Evolutionary conservation across 2,329 filamentous ascomycete genomes (phyloP), one percentile per base, ranked within the genome.

Genomic region (Botryotinia calthae): DNA sequence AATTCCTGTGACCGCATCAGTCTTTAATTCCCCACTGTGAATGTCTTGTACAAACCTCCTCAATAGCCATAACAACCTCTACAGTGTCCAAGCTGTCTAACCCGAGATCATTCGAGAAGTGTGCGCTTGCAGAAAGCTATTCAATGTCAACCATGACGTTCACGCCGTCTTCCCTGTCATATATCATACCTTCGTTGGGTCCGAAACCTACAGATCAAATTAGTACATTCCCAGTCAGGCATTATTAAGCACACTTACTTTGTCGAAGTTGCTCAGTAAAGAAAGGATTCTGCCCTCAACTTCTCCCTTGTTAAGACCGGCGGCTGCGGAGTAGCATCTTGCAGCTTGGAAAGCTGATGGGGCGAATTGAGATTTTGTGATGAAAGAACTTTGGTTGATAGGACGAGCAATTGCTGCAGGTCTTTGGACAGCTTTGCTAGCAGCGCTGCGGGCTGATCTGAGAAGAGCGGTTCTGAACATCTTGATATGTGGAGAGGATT

Each of bases 1-100:
- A 90, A 90, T 81, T 90, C 87, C 85, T 78, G 72, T 73, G 77
- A 79, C 65, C 76, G 65, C 22, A 76, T 83, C 72, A 81, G 78
- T 66, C 73, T 37, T 56, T 59, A n/a, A 14, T 65, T 48, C 34
- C 70, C 46, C 67, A 48, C 70, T 46, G 20, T 28, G 34, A 56
- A 40, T 42, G 14, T 28, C 44, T 25, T 65, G 73, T 71, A 76
- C 76, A 72, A 79, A 94, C 92, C 91, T 99, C 96, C 89, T 99
- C 96, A 85, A 99, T 98, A 78, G 96, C 96, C 96, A 99, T 99
- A 80, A 99, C 96, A 78, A 99, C 96, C 88, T 99, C 96, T 76
- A 99, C 96, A 76, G 96, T 98, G 84, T 99, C 96, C 84, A 99
- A 89, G 85, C 93, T 97, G 87, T 99, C 96, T 81, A 99, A 87